Base-by-base conservation (phyloP, 345 rosid genomes). In the Mallotus nudiflorus region DNA sequence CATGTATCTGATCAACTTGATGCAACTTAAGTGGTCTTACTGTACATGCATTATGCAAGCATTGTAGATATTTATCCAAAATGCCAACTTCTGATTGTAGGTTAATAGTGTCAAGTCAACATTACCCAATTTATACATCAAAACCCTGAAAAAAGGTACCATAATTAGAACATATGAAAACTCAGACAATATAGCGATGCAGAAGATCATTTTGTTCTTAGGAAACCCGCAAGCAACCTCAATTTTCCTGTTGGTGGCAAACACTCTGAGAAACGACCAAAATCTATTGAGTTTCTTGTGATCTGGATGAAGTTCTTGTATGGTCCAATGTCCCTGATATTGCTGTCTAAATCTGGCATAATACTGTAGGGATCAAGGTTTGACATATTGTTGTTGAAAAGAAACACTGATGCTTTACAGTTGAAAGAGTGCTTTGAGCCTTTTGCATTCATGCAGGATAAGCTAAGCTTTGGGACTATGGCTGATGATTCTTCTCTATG, bases 1-100 rank as follows among this genome's bases (percentile, higher is more conserved):
- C 65, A 29, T 33, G 27, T 11, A 40, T 68, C 19, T 77, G 58
- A 33, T 71, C 61, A 52, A 25, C 51, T 68, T 49, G 60, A 63
- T 60, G 57, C 62, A 49, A 65, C 72, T 74, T 40, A 65, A 62
- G 70, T 68, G n/a, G 64, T 87, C 83, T 86, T 62, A 78, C 83
- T 77, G 82, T 91, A 93, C 98, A 89, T 93, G 89, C 98, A 93
- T 93, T 73, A 93, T 76, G 83, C 92, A 86, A 80, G 97, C 87
- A 66, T 91, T 93, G 82, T 89, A 93, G 81, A 88, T 78, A 48
- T 93, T 91, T 78, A 93, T 88, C 97, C 97, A 91, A 82, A 93
- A 93, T 48, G 98, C 96, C 7, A 93, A 84, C 88, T 91, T 93
- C 84, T 93, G 97, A 87, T 91, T 91, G 79, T 91, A 84, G 67